Conservation (phyloP, 2,329 filamentous ascomycete species). For the Macroventuria anomochaeta region DNA sequence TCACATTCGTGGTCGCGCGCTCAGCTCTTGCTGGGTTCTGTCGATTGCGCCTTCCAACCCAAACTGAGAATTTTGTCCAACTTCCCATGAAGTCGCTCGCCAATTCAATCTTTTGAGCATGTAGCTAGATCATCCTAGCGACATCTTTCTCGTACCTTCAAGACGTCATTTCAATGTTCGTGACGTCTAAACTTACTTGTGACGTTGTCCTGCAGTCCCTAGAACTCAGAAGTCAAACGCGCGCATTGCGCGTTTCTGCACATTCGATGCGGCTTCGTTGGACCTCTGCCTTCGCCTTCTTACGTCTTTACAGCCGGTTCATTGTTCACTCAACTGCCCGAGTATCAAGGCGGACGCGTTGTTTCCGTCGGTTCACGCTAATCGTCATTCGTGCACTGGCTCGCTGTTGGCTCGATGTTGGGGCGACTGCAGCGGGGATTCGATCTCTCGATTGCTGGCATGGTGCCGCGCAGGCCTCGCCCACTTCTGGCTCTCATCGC, state of each 20-base stretch:
- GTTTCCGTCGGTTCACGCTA: not conserved
- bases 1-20: too few relatives aligned
- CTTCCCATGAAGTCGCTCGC: too few relatives aligned
- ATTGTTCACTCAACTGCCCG: not conserved
- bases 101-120: not conserved
- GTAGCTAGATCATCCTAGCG: not conserved
- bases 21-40: too few relatives aligned
- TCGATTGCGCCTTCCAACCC: too few relatives aligned
- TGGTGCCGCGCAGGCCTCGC: constrained; percentile 3
- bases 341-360: not conserved
- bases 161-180: not conserved
- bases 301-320: not conserved
- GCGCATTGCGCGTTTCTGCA: not conserved
- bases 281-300: not conserved
- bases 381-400: constrained; percentile 2
- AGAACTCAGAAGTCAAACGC: not conserved
- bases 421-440: constrained; percentile 15
- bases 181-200: not conserved
- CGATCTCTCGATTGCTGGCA: constrained; percentile 15
- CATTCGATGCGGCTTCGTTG: not conserved
- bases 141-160: not conserved
- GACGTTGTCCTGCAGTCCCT: not conserved
- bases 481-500: not conserved
- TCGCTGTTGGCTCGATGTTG: constrained; percentile 11
- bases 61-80: too few relatives aligned